Base-by-base conservation (phyloP, 352 stramenopile genomes). In the Phytophthora kernoviae region DNA sequence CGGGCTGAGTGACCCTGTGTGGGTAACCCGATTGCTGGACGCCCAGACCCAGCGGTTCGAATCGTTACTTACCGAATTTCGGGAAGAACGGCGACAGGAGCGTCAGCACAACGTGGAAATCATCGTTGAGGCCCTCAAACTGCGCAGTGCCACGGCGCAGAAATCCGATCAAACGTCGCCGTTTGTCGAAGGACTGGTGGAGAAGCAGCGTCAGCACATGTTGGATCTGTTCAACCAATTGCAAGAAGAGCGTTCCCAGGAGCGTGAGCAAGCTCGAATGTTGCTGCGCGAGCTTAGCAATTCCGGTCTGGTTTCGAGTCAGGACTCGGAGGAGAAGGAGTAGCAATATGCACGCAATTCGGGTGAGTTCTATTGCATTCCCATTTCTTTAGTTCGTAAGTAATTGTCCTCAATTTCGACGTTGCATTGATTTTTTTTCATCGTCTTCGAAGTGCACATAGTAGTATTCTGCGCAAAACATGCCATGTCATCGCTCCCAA, bases 31-130 rank as follows among this genome's bases (percentile, higher is more conserved):
- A n/a, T 54, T 79, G 24, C 34, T 79, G 21, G 53, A 76, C 15
- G 61, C 58, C 9, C 70, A 79, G 43, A 71, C 67, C 2, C 64
- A 71, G 21, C 66, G 70, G 11, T 75, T 79, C 20, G 67, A 79
- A 26, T 47, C 66, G 1, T 40, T 79, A 17, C 40, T 79, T 5
- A 63, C 51, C 5, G 70, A 79, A 17, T 79, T 79, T 15, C 67
- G 73, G n/a, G 67, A 79, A 17, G 70, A 79, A 20, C 58, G 70
- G 11, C 67, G 63, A 45, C 62, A 79, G 47, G 70, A 79, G 34
- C 67, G 70, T 0, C 62, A 77, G 27, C 67, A 77, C 37, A 76
- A 75, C 22, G 45, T 76, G 26, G 70, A 79, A 50, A 58, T 79
- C 37, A 75, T 79, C 32, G 39, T 79, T 10, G 58, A 76, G 50